Evolutionary conservation across 768 basidiomycete genomes (phyloP).

Genomic region (Psilocybe azurescens): DNA sequence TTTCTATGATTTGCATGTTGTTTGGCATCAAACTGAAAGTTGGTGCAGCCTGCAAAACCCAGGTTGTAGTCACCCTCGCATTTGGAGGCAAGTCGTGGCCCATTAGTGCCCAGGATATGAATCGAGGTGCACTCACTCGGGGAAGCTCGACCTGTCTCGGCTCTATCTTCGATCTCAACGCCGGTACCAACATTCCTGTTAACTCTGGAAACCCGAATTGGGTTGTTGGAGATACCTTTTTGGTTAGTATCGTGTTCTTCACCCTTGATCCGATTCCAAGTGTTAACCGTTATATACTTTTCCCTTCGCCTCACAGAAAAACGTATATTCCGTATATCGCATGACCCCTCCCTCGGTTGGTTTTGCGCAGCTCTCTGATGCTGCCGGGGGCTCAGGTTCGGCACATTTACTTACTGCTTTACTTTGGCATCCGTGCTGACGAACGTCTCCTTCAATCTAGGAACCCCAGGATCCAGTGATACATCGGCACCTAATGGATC

Average conservation of each 20-base stretch:
- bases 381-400: constrained; percentile 46
- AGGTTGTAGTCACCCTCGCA: constrained; percentile 61
- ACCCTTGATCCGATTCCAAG: constrained; percentile 34
- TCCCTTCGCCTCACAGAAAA: constrained; percentile 42
- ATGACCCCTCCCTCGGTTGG: constrained; percentile 52
- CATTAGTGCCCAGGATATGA: constrained; percentile 80
- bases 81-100: constrained; percentile 85
- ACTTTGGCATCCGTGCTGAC: neutral
- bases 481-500: neutral
- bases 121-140: constrained; percentile 57
- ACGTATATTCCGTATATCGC: constrained; percentile 57
- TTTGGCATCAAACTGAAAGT: neutral
- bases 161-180: constrained; percentile 71
- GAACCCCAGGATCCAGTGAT: neutral
- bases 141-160: constrained; percentile 55
- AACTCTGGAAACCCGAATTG: constrained; percentile 52
- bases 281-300: neutral
- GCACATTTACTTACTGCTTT: neutral
- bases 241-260: constrained; percentile 29
- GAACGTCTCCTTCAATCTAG: neutral
- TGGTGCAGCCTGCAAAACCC: constrained; percentile 68
- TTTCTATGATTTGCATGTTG: constrained; percentile 1
- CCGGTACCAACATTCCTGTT: constrained; percentile 49
- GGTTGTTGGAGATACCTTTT: constrained; percentile 78
- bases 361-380: constrained; percentile 52